Conservation (phyloP, 345 rosid species). For the Eucalyptus curtisii region DNA sequence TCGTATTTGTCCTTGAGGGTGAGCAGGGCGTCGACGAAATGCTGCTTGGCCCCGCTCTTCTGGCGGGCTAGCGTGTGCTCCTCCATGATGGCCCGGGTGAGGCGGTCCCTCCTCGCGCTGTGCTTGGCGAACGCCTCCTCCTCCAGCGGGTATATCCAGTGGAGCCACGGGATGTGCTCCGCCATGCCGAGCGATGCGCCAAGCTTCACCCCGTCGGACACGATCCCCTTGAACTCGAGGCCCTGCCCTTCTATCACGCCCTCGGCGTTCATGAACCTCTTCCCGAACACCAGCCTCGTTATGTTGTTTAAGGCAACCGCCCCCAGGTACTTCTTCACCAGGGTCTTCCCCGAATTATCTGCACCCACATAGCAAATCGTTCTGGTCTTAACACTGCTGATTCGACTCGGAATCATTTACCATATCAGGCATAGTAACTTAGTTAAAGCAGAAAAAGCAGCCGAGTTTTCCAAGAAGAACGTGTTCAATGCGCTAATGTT, state of each 20-base stretch:
- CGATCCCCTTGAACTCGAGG: conserved; percentile 71
- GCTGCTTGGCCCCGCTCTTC: conserved; percentile 36
- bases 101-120: conserved; percentile 56
- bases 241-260: conserved; percentile 82
- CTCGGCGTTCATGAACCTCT: conserved; percentile 68
- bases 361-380: conserved; percentile 3
- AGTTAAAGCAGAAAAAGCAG: not conserved
- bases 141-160: conserved; percentile 85
- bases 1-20: conserved; percentile 73
- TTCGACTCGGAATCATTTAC: not conserved
- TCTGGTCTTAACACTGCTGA: not conserved
- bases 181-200: conserved; percentile 76
- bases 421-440: not conserved
- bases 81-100: conserved; percentile 79
- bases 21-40: conserved; percentile 84
- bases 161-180: conserved; percentile 94
- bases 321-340: conserved; percentile 67
- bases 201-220: conserved; percentile 58
- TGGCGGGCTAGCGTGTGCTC: conserved; percentile 71
- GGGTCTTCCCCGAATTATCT: conserved; percentile 39
- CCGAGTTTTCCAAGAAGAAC: not conserved
- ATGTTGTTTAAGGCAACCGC: conserved; percentile 94
- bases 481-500: not conserved
- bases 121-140: conserved; percentile 73
- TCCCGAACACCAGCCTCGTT: conserved; percentile 88